phyloP scores from a whole-genome alignment of 805 yeast genomes.

The Spathaspora girioi region DNA sequence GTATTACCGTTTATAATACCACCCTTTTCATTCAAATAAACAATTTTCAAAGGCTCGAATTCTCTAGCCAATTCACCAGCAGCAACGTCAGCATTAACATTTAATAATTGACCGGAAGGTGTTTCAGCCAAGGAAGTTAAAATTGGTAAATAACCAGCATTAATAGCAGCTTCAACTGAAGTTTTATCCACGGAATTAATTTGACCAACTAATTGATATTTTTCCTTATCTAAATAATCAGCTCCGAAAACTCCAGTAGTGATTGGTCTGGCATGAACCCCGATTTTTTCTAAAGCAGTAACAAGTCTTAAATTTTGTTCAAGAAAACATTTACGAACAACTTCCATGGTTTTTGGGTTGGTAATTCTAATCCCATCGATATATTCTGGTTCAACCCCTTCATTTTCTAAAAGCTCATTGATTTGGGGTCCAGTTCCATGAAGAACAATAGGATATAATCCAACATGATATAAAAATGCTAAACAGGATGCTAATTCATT shows the following conservation, averaged over 20 bases:
- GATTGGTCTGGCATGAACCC: constrained; percentile 97
- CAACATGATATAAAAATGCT: constrained; percentile 95
- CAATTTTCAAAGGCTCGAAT: constrained; percentile 95
- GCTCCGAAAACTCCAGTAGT: constrained; percentile 97
- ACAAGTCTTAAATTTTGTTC: constrained; percentile 95
- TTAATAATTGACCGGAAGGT: constrained; percentile 91
- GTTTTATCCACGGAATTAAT: constrained; percentile 82
- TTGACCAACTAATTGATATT: constrained; percentile 90
- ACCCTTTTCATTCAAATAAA: constrained; percentile 95
- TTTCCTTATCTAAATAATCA: constrained; percentile 82
- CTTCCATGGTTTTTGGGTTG: constrained; percentile 90
- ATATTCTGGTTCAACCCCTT: constrained; percentile 94
- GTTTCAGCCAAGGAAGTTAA: constrained; percentile 97
- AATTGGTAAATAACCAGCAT: constrained; percentile 95
- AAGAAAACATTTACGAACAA: constrained; percentile 90
- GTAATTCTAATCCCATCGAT: constrained; percentile 96
- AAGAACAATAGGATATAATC: constrained; percentile 91
- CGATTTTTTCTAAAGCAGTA: constrained; percentile 92
- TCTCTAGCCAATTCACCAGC: constrained; percentile 97
- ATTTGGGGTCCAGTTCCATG: constrained; percentile 99
- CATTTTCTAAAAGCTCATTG: constrained; percentile 86
- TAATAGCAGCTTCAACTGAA: constrained; percentile 85
- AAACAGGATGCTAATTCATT: constrained; percentile 92
- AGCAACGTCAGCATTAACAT: constrained; percentile 98
- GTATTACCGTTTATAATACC: constrained; percentile 92